Evolutionary conservation across 495 filamentous ascomycete genomes (phyloP), one percentile per base, ranked within the genome.

Genomic region (Trichocladium uniseriatum): DNA sequence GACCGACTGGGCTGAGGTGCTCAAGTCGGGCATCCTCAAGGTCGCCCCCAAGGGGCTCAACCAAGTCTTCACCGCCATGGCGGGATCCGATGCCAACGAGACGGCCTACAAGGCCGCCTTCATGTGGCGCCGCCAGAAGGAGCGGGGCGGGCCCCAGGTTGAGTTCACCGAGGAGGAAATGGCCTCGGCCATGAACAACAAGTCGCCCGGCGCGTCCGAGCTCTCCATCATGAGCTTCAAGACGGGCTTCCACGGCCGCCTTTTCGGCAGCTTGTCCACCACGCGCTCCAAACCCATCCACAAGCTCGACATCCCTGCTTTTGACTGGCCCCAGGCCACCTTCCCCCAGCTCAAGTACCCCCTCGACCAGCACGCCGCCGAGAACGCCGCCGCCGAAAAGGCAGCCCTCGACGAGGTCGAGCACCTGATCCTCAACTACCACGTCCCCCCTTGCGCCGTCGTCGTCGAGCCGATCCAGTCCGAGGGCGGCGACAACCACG

Each of bases 31-130:
- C 63, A 79, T 95, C 42, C 80, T 98, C 53, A 82, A 78, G 60
- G 91, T 87, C 43, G 89, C 94, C 6, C 92, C 92, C 39, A 88
- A 85, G 65, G 92, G 94, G 15, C 73, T 95, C 57, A 71, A 94
- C 76, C 89, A 97, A 67, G 92, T 98, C 58, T 97, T 97, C 77
- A 98, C 92, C 20, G 91, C 84, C 56, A 87, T 89, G 80, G 81
- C 91, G 44, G 92, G 92, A 55, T 95, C 89, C 8, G 92, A 98
- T 63, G 94, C 92, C 67, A 97, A 96, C 73, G 94, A 99, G 69
- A 89, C 88, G n/a, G 94, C 94, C 43, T 99, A 90, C 78, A 98
- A 98, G 69, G 92, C 92, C 32, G 92, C 92, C 47, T 97, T 97
- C 76, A 98, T 98, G 83, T 98, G 86, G 80, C 84, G 84, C 53